Conservation (phyloP, 2,329 filamentous ascomycete species). For the Simplicillium sp. region DNA sequence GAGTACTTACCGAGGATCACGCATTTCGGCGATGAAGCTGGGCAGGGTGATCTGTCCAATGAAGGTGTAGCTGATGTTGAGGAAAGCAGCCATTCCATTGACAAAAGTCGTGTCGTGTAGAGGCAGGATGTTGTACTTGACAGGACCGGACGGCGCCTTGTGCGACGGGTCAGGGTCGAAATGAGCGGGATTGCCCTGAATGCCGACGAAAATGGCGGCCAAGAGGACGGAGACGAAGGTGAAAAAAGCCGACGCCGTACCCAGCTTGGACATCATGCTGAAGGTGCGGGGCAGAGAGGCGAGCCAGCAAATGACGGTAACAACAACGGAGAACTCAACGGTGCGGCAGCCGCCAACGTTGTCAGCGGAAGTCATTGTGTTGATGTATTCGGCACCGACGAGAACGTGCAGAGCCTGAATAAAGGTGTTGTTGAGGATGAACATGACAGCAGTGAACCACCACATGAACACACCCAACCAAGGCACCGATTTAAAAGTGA, state of each 20-base stretch:
- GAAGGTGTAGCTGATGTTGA: constrained; percentile 95
- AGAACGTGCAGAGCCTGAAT: constrained; percentile 78
- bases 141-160: constrained; percentile 39
- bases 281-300: constrained; percentile 83
- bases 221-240: constrained; percentile 84
- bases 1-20: constrained; percentile 36
- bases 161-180: constrained; percentile 38
- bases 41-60: constrained; percentile 92
- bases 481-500: constrained; percentile 71
- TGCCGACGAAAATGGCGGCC: constrained; percentile 70
- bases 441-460: constrained; percentile 69
- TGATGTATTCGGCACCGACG: constrained; percentile 77
- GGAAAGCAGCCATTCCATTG: constrained; percentile 72
- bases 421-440: constrained; percentile 88
- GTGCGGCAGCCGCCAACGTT: constrained; percentile 60
- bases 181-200: constrained; percentile 63
- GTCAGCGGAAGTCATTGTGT: constrained; percentile 69
- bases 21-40: constrained; percentile 95
- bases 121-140: constrained; percentile 60
- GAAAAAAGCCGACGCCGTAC: constrained; percentile 71
- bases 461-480: constrained; percentile 25
- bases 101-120: constrained; percentile 69
- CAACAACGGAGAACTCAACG: constrained; percentile 67
- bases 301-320: constrained; percentile 65
- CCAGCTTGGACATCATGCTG: constrained; percentile 66